Evolutionary conservation across 305 asterid genomes (phyloP), one percentile per base, ranked within the genome.

Genomic region (Striga hermonthica): DNA sequence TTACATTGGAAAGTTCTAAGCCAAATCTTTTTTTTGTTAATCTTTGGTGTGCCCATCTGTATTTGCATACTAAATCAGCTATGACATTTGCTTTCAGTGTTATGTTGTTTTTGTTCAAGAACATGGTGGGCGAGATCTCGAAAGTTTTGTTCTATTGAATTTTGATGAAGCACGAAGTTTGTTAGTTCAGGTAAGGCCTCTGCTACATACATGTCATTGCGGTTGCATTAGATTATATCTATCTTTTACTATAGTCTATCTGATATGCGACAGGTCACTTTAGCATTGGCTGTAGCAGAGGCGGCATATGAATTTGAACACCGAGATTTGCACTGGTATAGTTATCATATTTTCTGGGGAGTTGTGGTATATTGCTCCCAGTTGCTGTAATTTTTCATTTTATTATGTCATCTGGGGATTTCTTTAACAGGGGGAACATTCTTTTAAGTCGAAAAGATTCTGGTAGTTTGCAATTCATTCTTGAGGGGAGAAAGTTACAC

Each of bases 101-200:
- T 93, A 83, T 66, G 88, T 86, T 16, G 78, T 93, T 65, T 93
- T 93, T 63, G 80, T 93, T 76, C 98, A 89, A 89, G 90, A 85
- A 84, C 93, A 91, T 66, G 97, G 98, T 43, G 98, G 98, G 55
- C 75, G 65, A 76, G 97, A 89, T 80, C 97, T 91, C 68, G 97
- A 87, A 70, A 83, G 88, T 75, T 89, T 86, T 66, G 95, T 88
- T 75, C 97, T 93, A 58, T 61, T 75, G 65, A 88, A 86, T 80
- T 88, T 82, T 71, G 78, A 86, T 62, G 98, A 93, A 84, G 97
- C 89, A 56, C 82, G 86, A 52, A 93, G 97, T 75, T 80, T 93
- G 64, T 62, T 93, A 74, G 76, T 83, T 69, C 98, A 93, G 96
- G 98, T 83, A 65, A 66, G 37, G 49, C 64, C 47, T 36, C 64